Evolutionary conservation across 179 eudicot genomes (phyloP).

Genomic region (Corrigiola litoralis): DNA sequence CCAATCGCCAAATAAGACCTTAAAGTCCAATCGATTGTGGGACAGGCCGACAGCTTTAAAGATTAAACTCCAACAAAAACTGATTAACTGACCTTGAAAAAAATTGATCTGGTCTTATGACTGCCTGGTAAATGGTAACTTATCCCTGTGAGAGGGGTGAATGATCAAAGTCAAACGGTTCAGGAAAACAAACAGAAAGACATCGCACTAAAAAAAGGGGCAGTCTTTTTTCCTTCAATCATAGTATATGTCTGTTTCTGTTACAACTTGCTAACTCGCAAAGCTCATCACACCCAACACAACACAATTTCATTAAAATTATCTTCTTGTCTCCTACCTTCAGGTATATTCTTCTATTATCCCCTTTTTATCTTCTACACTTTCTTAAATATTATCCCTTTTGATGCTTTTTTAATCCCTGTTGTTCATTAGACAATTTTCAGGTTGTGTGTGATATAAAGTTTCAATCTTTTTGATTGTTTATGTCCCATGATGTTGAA

Average conservation of each 20-base stretch:
- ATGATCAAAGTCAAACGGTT: no score
- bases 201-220: background rate
- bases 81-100: no score
- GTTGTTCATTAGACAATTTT: slow-evolving; percentile 10
- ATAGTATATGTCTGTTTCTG: slow-evolving; percentile 13
- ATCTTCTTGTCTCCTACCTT: background rate
- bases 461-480: background rate
- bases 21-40: no score
- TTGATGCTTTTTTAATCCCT: background rate
- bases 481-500: background rate
- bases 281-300: slow-evolving; percentile 22
- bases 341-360: slow-evolving; percentile 7
- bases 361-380: background rate
- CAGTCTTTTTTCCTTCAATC: slow-evolving; percentile 1
- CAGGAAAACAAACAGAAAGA: background rate
- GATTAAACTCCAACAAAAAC: no score
- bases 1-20: no score
- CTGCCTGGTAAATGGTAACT: no score
- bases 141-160: no score
- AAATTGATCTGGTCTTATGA: no score
- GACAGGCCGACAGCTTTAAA: no score
- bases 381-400: background rate
- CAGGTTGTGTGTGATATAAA: background rate
- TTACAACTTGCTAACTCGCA: slow-evolving; percentile 12
- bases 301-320: background rate